Evolutionary conservation across 371 early-diverging fungal genomes (phyloP), one percentile per base, ranked within the genome.

Genomic region (Mortierella sp.): DNA sequence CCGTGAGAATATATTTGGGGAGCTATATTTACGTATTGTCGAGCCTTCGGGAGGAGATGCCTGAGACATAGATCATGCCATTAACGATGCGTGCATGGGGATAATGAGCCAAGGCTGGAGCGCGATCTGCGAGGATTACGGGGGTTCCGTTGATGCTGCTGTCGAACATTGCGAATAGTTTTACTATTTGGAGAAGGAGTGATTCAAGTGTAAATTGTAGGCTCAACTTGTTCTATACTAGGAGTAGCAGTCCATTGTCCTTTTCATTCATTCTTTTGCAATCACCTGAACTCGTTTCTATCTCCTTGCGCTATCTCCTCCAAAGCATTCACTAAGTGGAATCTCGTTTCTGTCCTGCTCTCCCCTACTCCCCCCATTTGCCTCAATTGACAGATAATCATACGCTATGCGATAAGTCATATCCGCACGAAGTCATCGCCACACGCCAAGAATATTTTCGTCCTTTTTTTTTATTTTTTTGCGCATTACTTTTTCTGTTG

Each of bases 31-130:
- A 90, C 62, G 90, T 90, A 74, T 89, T 89, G 73, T 92, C 92
- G 19, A 81, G 77, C 7, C 86, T 82, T 34, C 91, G 68, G 22
- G 86, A 87, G 4, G 89, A 89, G 65, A 89, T 89, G 43, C 92
- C 91, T 17, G 90, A 89, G 19, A 92, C 86, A 62, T 83, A 91
- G 69, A 92, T 84, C 42, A 89, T 64, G 62, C 87, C 87, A 62
- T 83, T 83, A 58, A 70, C 85, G 29, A 80, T 80, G 70, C 91
- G 84, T 13, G 89, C 90, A 72, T 91, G 91, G 4, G 92, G 92
- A 72, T 92, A 92, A 54, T 85, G 84, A 10, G 92, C 92, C 58
- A 90, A 82, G 45, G 89, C 87, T 56, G 79, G 87, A n/a, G 92
- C 92, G 35, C 86, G 80, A 67, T 85, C 86, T 29, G 61, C 37